Conservation (phyloP, 768 basidiomycete genomes). For the Termitomyces heimii region DNA sequence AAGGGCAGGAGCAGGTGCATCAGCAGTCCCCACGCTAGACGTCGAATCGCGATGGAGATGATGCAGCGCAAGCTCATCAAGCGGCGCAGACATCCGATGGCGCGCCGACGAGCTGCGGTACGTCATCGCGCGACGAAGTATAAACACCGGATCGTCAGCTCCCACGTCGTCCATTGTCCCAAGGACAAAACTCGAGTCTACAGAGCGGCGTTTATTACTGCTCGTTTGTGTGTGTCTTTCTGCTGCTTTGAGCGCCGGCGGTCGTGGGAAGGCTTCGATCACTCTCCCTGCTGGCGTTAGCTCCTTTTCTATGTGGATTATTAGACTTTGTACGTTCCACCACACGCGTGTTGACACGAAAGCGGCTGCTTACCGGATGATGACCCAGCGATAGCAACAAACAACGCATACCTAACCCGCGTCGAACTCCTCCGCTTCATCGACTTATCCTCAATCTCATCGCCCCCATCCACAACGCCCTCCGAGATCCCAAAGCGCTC, state of each 20-base stretch:
- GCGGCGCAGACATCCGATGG: conserved; percentile 65
- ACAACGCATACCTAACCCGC: conserved; percentile 80
- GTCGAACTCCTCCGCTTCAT: conserved; percentile 72
- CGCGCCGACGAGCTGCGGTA: conserved; percentile 70
- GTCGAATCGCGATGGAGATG: conserved; percentile 64
- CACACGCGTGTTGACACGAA: too few relatives aligned
- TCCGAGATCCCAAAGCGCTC: conserved; percentile 94
- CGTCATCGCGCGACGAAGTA: conserved; percentile 76
- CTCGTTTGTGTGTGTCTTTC: conserved; percentile 54
- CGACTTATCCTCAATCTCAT: conserved; percentile 93
- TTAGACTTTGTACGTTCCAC: too few relatives aligned
- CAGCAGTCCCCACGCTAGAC: conserved; percentile 50
- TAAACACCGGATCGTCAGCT: conserved; percentile 82
- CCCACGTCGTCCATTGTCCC: conserved; percentile 71
- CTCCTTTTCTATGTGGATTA: conserved; percentile 80
- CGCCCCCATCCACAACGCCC: conserved; percentile 98
- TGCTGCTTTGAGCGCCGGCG: conserved; percentile 63
- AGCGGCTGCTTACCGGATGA: conserved; percentile 49
- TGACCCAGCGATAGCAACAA: conserved; percentile 42
- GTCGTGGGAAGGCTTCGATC: conserved; percentile 74
- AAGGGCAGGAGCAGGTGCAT: too few relatives aligned
- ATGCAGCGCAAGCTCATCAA: conserved; percentile 80
- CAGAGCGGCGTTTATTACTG: conserved; percentile 85
- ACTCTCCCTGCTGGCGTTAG: conserved; percentile 77
- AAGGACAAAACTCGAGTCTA: conserved; percentile 71